phyloP scores from a whole-genome alignment of 306 rosid genomes.

The Parietaria judaica region DNA sequence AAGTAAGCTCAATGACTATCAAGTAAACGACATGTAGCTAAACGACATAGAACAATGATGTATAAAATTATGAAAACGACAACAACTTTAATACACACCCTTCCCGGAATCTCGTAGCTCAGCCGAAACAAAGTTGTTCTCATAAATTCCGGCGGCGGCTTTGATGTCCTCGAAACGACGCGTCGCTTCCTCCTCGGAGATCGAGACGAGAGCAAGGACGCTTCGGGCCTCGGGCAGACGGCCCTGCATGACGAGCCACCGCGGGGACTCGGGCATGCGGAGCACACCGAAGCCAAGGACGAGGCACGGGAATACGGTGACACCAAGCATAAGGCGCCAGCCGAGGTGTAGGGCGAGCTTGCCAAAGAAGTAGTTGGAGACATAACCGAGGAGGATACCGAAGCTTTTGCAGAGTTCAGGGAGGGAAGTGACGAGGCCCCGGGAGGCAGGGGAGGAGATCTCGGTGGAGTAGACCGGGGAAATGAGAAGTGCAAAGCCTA shows the following conservation, averaged over 20 bases:
- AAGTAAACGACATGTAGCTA: no score
- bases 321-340: conserved; percentile 82
- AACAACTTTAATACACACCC: no score
- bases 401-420: conserved; percentile 68
- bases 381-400: conserved; percentile 63
- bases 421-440: conserved; percentile 64
- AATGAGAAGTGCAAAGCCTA: conserved; percentile 71
- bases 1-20: no score
- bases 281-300: conserved; percentile 37
- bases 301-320: conserved; percentile 61
- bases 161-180: conserved; percentile 50
- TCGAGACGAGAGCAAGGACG: conserved; percentile 31
- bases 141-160: conserved; percentile 41
- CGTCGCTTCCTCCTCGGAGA: conserved; percentile 43
- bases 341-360: conserved; percentile 47
- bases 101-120: conserved; percentile 9
- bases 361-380: conserved; percentile 49
- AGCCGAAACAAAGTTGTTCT: not conserved
- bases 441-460: conserved; percentile 48
- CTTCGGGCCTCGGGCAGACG: conserved; percentile 39
- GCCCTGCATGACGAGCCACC: conserved; percentile 77
- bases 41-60: no score
- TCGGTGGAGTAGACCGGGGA: conserved; percentile 88
- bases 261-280: conserved; percentile 81
- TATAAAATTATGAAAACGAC: no score